Conservation (phyloP, 768 basidiomycete genomes). For the Mrakia blollopis region DNA sequence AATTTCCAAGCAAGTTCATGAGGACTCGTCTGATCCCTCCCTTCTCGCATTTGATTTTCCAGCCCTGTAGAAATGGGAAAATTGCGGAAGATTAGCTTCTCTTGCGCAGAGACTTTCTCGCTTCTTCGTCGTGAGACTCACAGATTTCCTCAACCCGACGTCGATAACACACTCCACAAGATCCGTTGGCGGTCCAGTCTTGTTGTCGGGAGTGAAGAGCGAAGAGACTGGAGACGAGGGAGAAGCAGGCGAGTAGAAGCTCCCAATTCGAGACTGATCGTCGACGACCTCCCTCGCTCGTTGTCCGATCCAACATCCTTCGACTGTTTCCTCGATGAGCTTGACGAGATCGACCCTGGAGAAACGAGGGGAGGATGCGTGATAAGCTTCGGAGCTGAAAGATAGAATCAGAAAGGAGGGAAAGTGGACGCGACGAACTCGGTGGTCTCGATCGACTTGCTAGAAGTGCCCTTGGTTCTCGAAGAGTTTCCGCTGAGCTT, state of each 20-base stretch:
- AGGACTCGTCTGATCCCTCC: slow-evolving; percentile 84
- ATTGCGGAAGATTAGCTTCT: not conserved
- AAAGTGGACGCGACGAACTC: not conserved
- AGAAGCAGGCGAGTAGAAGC: slow-evolving; percentile 80
- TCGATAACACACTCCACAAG: slow-evolving; percentile 60
- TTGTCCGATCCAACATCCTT: slow-evolving; percentile 91
- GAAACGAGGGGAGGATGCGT: slow-evolving; percentile 49
- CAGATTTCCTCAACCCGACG: slow-evolving; percentile 50
- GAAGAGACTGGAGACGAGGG: slow-evolving; percentile 33
- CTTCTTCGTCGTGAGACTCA: slow-evolving; percentile 56
- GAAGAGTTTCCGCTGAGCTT: slow-evolving; percentile 72
- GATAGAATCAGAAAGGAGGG: no score
- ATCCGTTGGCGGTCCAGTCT: slow-evolving; percentile 40
- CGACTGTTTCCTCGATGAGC: slow-evolving; percentile 52
- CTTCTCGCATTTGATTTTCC: slow-evolving; percentile 81
- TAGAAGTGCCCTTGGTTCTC: slow-evolving; percentile 49
- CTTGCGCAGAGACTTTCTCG: slow-evolving; percentile 42
- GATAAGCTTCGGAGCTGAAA: no score
- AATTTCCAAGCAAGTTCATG: slow-evolving; percentile 94
- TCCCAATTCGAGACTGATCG: slow-evolving; percentile 77
- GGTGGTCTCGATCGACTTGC: not conserved
- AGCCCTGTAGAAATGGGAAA: slow-evolving; percentile 55
- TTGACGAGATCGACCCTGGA: slow-evolving; percentile 40
- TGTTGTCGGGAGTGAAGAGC: slow-evolving; percentile 6
- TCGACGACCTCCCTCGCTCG: slow-evolving; percentile 64